Conservation (phyloP, 2,329 filamentous ascomycete species). For the Thermothelomyces thermophilus region DNA sequence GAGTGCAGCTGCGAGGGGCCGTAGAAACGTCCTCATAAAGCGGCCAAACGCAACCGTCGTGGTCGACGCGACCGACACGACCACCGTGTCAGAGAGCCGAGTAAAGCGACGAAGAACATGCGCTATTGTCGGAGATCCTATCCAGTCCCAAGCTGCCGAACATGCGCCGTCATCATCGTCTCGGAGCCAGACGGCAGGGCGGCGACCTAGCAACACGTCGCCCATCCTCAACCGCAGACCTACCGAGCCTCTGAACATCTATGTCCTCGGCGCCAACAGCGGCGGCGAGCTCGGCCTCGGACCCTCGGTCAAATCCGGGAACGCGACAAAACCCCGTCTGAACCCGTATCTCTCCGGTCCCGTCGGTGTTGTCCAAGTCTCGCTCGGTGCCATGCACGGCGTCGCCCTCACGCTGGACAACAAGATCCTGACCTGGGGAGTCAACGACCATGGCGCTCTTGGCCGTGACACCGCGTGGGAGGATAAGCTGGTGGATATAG, state of each 20-base stretch:
- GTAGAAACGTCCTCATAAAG: too few species aligned
- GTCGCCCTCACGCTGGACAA: constrained; percentile 71
- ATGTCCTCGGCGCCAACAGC: constrained; percentile 70
- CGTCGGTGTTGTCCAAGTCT: constrained; percentile 58
- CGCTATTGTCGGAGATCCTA: background rate
- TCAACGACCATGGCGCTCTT: constrained; percentile 76
- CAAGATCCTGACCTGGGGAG: constrained; percentile 76
- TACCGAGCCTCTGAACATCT: constrained; percentile 59
- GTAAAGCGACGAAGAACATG: constrained; percentile 3
- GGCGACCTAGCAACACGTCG: constrained; percentile 40
- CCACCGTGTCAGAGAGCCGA: background rate
- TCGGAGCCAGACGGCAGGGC: background rate
- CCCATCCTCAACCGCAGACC: constrained; percentile 39
- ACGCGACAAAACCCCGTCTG: constrained; percentile 66
- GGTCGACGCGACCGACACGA: background rate
- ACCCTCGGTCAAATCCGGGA: constrained; percentile 49
- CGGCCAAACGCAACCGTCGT: background rate
- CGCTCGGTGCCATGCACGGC: constrained; percentile 75
- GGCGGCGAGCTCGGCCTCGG: constrained; percentile 76
- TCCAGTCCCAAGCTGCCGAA: background rate
- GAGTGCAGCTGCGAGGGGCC: too few species aligned
- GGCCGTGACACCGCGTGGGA: constrained; percentile 63
- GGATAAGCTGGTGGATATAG: constrained; percentile 48
- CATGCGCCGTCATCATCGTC: background rate
- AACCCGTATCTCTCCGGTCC: constrained; percentile 53